phyloP scores from a whole-genome alignment of 768 basidiomycete genomes.

The Mycena albidolilacea region DNA sequence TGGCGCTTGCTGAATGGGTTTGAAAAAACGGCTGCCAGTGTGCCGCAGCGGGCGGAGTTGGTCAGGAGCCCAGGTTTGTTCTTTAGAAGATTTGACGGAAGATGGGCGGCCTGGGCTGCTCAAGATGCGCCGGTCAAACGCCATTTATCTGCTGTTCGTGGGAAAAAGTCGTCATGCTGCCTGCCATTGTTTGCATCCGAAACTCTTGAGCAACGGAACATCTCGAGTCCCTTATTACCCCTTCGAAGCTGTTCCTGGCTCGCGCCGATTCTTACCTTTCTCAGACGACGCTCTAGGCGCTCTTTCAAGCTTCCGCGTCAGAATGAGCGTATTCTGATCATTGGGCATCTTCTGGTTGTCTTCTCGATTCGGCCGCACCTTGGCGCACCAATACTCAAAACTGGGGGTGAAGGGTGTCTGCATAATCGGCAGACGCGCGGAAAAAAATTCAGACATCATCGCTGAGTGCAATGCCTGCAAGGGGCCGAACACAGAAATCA shows the following conservation, averaged over 20 bases:
- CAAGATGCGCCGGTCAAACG: no score
- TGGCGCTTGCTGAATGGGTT: no score
- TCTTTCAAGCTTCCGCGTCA: constrained; percentile 53
- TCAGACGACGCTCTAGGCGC: constrained; percentile 43
- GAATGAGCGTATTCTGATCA: constrained; percentile 81
- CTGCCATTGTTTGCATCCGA: no score
- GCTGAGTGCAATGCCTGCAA: constrained; percentile 64
- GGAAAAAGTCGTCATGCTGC: no score
- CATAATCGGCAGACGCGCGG: constrained; percentile 76
- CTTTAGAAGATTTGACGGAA: no score
- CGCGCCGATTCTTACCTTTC: constrained; percentile 10
- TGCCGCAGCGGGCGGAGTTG: no score
- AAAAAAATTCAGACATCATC: constrained; percentile 69
- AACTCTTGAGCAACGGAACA: no score
- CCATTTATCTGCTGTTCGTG: no score
- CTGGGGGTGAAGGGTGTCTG: constrained; percentile 80
- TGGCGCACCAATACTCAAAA: constrained; percentile 79
- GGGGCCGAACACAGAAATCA: constrained; percentile 49
- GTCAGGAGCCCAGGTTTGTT: no score
- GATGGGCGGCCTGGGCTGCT: no score
- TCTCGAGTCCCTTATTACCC: no score
- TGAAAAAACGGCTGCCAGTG: no score
- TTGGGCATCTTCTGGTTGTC: constrained; percentile 86
- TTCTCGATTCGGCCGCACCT: constrained; percentile 69
- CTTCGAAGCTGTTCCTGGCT: constrained; percentile 17